phyloP scores from a whole-genome alignment of 805 yeast genomes.

The Ascoidea asiatica region DNA sequence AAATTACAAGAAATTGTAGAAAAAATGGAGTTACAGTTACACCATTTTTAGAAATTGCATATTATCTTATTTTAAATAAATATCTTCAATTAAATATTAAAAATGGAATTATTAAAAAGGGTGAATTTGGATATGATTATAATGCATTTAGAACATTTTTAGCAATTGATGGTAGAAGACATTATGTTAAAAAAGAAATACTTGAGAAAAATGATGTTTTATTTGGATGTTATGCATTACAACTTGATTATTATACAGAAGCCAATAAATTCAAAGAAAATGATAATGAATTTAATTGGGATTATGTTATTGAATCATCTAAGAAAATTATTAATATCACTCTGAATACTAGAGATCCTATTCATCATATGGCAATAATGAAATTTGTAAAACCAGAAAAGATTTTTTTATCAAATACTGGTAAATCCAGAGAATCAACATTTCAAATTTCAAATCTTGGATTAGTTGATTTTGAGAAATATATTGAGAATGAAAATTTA shows the following conservation, averaged over 20 bases:
- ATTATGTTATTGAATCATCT: neutral
- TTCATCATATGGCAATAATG: neutral
- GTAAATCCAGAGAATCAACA: neutral
- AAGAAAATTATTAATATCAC: no score
- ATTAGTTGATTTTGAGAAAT: neutral
- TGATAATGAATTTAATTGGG: neutral
- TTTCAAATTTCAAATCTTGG: slow-evolving; percentile 1
- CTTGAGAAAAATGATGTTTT: neutral
- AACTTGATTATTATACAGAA: neutral
- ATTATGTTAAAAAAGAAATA: no score
- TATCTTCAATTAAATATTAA: neutral
- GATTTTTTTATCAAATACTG: neutral
- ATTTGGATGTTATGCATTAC: neutral
- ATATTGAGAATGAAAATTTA: no score
- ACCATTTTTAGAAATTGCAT: neutral
- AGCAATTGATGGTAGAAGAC: neutral
- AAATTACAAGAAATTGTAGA: neutral
- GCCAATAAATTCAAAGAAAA: neutral
- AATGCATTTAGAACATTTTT: neutral
- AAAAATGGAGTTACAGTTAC: neutral
- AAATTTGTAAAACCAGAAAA: neutral
- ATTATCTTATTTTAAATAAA: no score
- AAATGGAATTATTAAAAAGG: neutral
- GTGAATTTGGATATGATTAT: neutral
- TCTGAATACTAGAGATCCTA: neutral